Percentiles rank a stretch among this genome's conserved stretches.
These are phyloP conservation scores for Pistacia integerrima DNA, from an alignment of 345 rosid genomes.

Conservation along the genomic window DNA sequence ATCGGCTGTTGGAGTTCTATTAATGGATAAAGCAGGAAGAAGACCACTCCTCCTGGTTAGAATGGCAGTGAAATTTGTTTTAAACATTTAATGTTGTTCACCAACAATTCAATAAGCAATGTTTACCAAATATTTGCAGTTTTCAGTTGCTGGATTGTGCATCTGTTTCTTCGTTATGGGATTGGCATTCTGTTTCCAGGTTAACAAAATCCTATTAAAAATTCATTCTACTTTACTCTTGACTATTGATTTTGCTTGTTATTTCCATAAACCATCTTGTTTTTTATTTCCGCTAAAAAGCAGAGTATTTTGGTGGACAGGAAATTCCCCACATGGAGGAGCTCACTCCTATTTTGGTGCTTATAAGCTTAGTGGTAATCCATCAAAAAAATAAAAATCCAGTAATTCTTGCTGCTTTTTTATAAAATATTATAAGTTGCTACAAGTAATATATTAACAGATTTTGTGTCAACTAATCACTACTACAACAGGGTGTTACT, in stretches of 20 bases:
- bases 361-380: constrained; percentile 43
- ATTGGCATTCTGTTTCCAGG: constrained; percentile 53
- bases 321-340: constrained; percentile 22
- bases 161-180: constrained; percentile 39
- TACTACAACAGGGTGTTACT: constrained; percentile 38
- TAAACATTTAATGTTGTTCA: background rate
- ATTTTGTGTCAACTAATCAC: background rate
- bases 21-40: constrained; percentile 57
- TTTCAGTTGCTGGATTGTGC: constrained; percentile 51
- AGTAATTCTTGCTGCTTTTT: background rate
- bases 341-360: constrained; percentile 34
- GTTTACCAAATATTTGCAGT: constrained; percentile 30
- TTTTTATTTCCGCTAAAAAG: background rate
- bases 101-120: background rate
- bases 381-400: background rate
- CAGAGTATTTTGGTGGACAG: constrained; percentile 18
- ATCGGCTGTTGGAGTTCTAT: constrained; percentile 27
- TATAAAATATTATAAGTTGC: too few species aligned
- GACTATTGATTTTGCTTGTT: background rate
- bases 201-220: constrained; percentile 4
- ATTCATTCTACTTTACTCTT: background rate
- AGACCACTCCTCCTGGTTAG: constrained; percentile 51
- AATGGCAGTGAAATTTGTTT: background rate
- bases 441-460: background rate
- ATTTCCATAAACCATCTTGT: too few species aligned